A percentile compares a stretch with the other conserved stretches of the same genome.
These are phyloP conservation scores for Bacidia gigantensis DNA, from an alignment of 495 filamentous ascomycete genomes.

Conservation along the genomic window DNA sequence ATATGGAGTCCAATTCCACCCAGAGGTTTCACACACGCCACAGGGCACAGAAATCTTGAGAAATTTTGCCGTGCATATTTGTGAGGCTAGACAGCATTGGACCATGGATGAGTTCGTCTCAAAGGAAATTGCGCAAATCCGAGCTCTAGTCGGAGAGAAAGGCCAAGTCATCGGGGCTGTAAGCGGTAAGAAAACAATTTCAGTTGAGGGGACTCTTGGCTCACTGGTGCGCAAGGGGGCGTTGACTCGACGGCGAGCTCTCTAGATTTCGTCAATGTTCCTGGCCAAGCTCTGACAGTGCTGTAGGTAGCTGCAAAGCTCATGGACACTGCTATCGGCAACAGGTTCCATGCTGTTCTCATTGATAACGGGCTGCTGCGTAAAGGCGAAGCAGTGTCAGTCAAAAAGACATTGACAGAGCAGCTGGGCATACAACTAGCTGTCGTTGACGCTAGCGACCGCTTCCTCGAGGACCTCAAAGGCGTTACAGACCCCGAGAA, in stretches of 20 bases:
- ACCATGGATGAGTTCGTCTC: conserved; percentile 69
- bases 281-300: not conserved
- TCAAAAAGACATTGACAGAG: conserved; percentile 59
- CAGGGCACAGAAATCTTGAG: conserved; percentile 49
- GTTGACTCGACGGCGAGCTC: conserved; percentile 66
- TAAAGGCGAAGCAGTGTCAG: conserved; percentile 66
- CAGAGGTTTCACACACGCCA: conserved; percentile 55
- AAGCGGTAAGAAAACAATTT: conserved; percentile 37
- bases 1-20: conserved; percentile 78
- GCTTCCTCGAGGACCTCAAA: conserved; percentile 59
- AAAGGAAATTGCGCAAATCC: conserved; percentile 63
- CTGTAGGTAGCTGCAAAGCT: conserved; percentile 54
- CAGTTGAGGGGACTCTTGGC: not conserved
- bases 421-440: conserved; percentile 83
- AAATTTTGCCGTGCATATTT: conserved; percentile 76
- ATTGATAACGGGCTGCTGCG: conserved; percentile 85
- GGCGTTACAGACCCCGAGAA: conserved; percentile 72
- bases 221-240: conserved; percentile 28
- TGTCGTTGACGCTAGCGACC: conserved; percentile 64
- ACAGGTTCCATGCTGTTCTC: conserved; percentile 77
- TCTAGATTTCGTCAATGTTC: not conserved
- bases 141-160: conserved; percentile 58
- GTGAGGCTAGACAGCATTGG: conserved; percentile 61
- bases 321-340: conserved; percentile 67
- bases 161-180: conserved; percentile 78